phyloP scores from a whole-genome alignment of 768 basidiomycete genomes.

The Zangia roseola region DNA sequence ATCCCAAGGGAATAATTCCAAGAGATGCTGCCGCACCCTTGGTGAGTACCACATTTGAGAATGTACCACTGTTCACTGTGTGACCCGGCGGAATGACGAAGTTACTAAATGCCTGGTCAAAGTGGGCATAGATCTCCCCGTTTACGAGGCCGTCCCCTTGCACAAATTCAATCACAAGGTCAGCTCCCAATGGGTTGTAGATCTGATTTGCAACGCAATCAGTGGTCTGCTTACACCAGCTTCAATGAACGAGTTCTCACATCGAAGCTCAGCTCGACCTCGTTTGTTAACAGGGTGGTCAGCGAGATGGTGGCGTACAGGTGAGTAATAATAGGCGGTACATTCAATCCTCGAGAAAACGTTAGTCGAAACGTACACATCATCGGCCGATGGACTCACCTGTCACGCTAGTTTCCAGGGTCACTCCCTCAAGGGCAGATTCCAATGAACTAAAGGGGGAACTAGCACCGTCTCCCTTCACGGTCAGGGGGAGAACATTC shows the following conservation, averaged over 20 bases:
- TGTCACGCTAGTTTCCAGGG: slow-evolving; percentile 46
- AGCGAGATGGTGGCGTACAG: slow-evolving; percentile 54
- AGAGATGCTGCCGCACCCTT: slow-evolving; percentile 59
- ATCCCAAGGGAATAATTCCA: slow-evolving; percentile 51
- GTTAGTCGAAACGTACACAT: background rate
- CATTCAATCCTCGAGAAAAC: slow-evolving; percentile 40
- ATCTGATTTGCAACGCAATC: slow-evolving; percentile 31
- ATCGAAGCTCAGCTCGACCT: slow-evolving; percentile 56
- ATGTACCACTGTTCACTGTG: slow-evolving; percentile 59
- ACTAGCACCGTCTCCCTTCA: slow-evolving; percentile 58
- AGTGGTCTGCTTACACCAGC: background rate
- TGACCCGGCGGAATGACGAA: slow-evolving; percentile 58
- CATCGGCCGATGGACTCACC: slow-evolving; percentile 33
- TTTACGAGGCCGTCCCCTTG: slow-evolving; percentile 55
- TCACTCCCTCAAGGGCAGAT: slow-evolving; percentile 53
- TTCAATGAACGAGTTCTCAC: slow-evolving; percentile 33
- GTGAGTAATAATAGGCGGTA: slow-evolving; percentile 56
- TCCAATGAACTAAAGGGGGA: slow-evolving; percentile 62
- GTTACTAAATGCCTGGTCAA: slow-evolving; percentile 50
- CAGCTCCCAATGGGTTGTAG: slow-evolving; percentile 56
- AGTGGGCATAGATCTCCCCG: slow-evolving; percentile 56
- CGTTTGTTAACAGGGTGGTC: slow-evolving; percentile 46
- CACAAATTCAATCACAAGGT: slow-evolving; percentile 54
- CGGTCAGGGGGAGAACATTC: slow-evolving; percentile 46
- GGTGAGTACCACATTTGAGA: slow-evolving; percentile 56